phyloP scores from a whole-genome alignment of 768 basidiomycete species.

The Pisolithus orientalis region DNA sequence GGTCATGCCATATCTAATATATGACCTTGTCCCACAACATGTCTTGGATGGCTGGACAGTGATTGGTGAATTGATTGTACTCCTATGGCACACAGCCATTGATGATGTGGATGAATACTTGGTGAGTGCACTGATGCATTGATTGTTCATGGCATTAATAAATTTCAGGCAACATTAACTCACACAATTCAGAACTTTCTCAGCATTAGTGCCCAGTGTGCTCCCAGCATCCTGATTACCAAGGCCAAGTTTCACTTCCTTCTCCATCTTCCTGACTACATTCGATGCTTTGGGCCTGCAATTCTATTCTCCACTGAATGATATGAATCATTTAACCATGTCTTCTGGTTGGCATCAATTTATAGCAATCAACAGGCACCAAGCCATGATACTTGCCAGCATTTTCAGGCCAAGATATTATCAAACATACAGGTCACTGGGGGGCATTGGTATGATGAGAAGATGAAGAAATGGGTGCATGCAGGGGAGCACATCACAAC shows the following conservation, averaged over 20 bases:
- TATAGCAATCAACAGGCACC: conserved; percentile 11
- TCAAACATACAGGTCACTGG: conserved; percentile 9
- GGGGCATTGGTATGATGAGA: background rate
- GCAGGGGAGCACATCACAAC: too few species aligned
- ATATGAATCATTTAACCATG: background rate
- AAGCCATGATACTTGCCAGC: conserved; percentile 11
- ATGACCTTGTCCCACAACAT: conserved; percentile 11
- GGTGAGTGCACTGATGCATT: background rate
- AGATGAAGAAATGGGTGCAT: too few species aligned
- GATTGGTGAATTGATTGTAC: background rate
- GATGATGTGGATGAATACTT: background rate
- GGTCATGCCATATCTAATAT: conserved; percentile 21
- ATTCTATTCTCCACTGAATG: background rate
- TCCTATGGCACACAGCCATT: background rate
- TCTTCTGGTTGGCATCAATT: background rate
- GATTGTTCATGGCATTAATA: too few species aligned
- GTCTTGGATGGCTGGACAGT: conserved; percentile 4
- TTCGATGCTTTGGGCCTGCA: background rate
- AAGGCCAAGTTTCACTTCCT: conserved; percentile 24
- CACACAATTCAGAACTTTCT: conserved; percentile 15
- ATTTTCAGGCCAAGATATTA: conserved; percentile 2
- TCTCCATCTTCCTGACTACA: conserved; percentile 11
- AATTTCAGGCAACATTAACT: background rate
- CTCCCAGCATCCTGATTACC: conserved; percentile 13
- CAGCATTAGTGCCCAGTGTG: conserved; percentile 7